These are phyloP conservation scores for Macrolepiota albuminosa DNA, from an alignment of 768 basidiomycete species.

Conservation along the genomic window DNA sequence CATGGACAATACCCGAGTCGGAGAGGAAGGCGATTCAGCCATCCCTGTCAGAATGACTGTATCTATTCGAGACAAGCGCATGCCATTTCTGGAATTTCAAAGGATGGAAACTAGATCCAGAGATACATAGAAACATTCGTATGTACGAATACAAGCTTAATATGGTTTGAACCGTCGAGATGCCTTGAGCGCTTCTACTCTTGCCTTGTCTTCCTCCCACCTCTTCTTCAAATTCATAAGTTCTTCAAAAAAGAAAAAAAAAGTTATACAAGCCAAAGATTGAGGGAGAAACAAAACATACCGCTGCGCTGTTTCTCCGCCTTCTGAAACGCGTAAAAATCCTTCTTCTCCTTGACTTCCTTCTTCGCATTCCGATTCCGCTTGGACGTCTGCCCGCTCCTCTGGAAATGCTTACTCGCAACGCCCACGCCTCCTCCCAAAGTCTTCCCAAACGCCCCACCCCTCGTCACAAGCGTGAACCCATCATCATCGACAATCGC, in stretches of 20 bases:
- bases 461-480: conserved; percentile 90
- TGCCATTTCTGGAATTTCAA: no score
- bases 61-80: neutral
- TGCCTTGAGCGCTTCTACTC: conserved; percentile 74
- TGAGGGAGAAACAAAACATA: conserved; percentile 24
- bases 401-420: conserved; percentile 62
- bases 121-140: neutral
- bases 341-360: conserved; percentile 62
- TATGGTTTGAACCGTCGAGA: conserved; percentile 87
- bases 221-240: conserved; percentile 69
- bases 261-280: conserved; percentile 4
- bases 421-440: conserved; percentile 73
- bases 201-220: conserved; percentile 88
- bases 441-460: conserved; percentile 85
- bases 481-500: conserved; percentile 93
- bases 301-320: conserved; percentile 86
- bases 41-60: neutral
- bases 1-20: neutral
- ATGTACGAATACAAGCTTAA: conserved; percentile 26
- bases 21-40: neutral
- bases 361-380: conserved; percentile 44
- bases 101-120: neutral
- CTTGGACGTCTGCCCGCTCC: conserved; percentile 48
- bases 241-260: conserved; percentile 36
- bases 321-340: conserved; percentile 89